Percentiles rank a stretch among this genome's conserved stretches.
These are phyloP conservation scores for Eragrostis curvula DNA, from an alignment of 176 grass and related monocot species.

Conservation along the genomic window DNA sequence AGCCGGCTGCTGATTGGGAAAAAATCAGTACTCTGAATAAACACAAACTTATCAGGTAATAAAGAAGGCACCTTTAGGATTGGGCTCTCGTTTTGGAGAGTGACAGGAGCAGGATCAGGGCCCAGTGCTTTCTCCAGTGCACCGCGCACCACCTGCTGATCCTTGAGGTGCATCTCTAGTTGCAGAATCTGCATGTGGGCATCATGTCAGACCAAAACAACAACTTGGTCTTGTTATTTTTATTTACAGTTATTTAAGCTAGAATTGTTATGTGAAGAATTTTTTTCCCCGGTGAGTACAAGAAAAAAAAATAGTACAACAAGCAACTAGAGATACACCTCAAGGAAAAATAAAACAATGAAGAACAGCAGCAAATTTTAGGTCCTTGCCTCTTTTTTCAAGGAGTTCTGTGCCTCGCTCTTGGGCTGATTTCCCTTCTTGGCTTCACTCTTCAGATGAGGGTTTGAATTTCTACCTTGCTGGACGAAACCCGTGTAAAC, in stretches of 20 bases:
- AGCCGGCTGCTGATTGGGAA: constrained; percentile 66
- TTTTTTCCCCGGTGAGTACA: neutral
- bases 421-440: constrained; percentile 47
- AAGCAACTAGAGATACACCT: neutral
- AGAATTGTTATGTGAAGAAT: neutral
- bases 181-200: constrained; percentile 68
- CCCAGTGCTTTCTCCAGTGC: constrained; percentile 84
- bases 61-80: constrained; percentile 66
- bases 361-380: constrained; percentile 5
- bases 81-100: constrained; percentile 51
- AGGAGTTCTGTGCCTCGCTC: constrained; percentile 49
- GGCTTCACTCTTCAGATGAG: constrained; percentile 34
- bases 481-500: constrained; percentile 40
- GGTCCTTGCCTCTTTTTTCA: constrained; percentile 77
- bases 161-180: constrained; percentile 73
- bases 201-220: constrained; percentile 13
- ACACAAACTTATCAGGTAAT: neutral
- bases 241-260: neutral
- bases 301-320: neutral
- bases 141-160: constrained; percentile 75
- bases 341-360: neutral
- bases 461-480: constrained; percentile 52
- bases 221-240: neutral
- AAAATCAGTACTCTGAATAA: constrained; percentile 6
- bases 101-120: constrained; percentile 51